phyloP scores from a whole-genome alignment of 179 eudicot genomes.

The Vitellaria paradoxa region DNA sequence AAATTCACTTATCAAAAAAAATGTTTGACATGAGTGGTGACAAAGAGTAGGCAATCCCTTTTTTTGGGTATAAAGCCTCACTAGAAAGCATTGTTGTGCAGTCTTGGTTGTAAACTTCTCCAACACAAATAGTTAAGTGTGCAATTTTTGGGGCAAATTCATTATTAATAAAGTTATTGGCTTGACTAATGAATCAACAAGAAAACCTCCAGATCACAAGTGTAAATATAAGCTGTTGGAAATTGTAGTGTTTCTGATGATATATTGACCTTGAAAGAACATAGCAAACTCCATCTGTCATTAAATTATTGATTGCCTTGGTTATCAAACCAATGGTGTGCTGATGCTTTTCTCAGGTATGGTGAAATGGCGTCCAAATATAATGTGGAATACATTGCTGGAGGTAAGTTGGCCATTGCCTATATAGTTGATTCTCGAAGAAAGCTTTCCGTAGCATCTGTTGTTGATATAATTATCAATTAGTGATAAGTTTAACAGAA shows the following conservation, averaged over 20 bases:
- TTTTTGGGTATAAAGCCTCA: too few relatives aligned
- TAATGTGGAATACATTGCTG: constrained; percentile 90
- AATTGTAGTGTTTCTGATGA: not conserved
- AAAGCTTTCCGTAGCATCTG: not conserved
- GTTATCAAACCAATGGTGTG: not conserved
- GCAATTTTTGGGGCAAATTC: not conserved
- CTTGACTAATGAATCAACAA: not conserved
- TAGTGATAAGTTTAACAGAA: too few relatives aligned
- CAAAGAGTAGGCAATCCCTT: too few relatives aligned
- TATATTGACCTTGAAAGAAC: not conserved
- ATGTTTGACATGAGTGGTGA: too few relatives aligned
- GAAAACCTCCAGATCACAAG: not conserved
- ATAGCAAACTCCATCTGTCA: not conserved
- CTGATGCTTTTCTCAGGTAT: constrained; percentile 49
- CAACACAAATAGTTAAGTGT: not conserved
- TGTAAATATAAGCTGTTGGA: not conserved
- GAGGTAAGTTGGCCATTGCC: constrained; percentile 48
- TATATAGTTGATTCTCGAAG: not conserved
- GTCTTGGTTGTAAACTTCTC: too few relatives aligned
- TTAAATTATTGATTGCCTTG: not conserved
- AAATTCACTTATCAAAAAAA: too few relatives aligned
- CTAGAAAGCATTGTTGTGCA: too few relatives aligned
- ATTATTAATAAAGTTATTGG: not conserved
- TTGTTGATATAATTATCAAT: not conserved
- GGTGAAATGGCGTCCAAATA: constrained; percentile 75